Percentiles rank a stretch among this genome's conserved stretches.
Evolutionary conservation across 2,329 filamentous ascomycete species (phyloP).

Genomic region (Microsporum audouinii): DNA sequence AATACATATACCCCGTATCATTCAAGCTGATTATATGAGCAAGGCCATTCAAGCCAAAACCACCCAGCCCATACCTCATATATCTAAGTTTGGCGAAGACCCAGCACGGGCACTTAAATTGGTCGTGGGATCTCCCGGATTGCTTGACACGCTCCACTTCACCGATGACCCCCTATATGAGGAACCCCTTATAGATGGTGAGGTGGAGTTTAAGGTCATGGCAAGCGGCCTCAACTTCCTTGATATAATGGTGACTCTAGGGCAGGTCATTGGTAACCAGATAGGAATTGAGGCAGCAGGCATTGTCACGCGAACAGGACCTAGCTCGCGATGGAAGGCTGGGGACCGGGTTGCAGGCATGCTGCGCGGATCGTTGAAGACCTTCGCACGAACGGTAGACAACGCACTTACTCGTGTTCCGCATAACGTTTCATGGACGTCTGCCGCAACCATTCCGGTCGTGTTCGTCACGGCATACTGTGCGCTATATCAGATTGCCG

Average conservation of each 20-base stretch:
- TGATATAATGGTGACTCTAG: neutral
- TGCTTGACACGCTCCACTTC: neutral
- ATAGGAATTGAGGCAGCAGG: slow-evolving; percentile 10
- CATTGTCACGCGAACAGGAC: slow-evolving; percentile 9
- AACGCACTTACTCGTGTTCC: slow-evolving; percentile 11
- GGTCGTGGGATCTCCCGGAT: neutral
- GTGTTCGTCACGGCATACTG: slow-evolving; percentile 14
- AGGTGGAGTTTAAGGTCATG: slow-evolving; percentile 25
- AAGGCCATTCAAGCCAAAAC: too few relatives aligned
- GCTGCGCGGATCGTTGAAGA: slow-evolving; percentile 6
- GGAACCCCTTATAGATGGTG: slow-evolving; percentile 7
- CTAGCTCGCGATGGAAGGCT: neutral
- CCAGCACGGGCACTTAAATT: neutral
- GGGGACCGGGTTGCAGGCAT: slow-evolving; percentile 12
- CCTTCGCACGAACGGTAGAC: neutral
- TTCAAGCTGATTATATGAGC: too few relatives aligned
- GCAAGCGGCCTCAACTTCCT: slow-evolving; percentile 23
- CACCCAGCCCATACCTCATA: too few relatives aligned
- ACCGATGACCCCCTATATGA: neutral
- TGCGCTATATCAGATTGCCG: slow-evolving; percentile 11
- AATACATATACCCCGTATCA: too few relatives aligned
- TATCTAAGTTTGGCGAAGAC: too few relatives aligned
- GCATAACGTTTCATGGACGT: slow-evolving; percentile 12
- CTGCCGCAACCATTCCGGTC: slow-evolving; percentile 12
- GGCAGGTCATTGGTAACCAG: neutral